phyloP scores from a whole-genome alignment of 192 early-diverging fungal species.

The Mortierella claussenii region DNA sequence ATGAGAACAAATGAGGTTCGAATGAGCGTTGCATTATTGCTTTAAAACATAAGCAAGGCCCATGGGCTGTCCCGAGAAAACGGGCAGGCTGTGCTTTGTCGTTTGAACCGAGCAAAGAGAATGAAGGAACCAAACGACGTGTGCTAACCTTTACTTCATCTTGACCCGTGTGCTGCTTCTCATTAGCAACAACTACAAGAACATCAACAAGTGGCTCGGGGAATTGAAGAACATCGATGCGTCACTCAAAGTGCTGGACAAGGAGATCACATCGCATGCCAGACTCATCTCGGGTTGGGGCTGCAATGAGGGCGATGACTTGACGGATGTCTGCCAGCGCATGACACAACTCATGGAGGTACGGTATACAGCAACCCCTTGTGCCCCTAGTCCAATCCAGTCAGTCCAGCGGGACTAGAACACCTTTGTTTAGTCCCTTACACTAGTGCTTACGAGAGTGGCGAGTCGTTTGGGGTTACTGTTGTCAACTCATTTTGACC shows the following conservation, averaged over 20 bases:
- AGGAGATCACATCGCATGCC: slow-evolving; percentile 38
- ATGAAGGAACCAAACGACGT: too few relatives aligned
- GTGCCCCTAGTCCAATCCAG: too few relatives aligned
- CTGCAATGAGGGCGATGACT: slow-evolving; percentile 46
- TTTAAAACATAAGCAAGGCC: too few relatives aligned
- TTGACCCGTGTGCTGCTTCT: too few relatives aligned
- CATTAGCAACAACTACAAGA: slow-evolving; percentile 50
- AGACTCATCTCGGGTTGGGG: slow-evolving; percentile 51
- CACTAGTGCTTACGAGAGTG: slow-evolving; percentile 1
- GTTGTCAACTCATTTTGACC: neutral
- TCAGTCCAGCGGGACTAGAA: neutral
- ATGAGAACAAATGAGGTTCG: too few relatives aligned
- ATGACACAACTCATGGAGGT: slow-evolving; percentile 55
- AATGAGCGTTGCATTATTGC: too few relatives aligned
- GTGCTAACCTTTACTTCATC: too few relatives aligned
- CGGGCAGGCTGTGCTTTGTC: too few relatives aligned
- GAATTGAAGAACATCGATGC: slow-evolving; percentile 53
- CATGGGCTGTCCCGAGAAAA: too few relatives aligned
- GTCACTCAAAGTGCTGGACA: slow-evolving; percentile 42
- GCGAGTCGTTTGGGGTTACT: neutral
- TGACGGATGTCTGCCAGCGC: slow-evolving; percentile 48
- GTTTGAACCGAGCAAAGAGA: too few relatives aligned
- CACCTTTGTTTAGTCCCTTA: neutral
- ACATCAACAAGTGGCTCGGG: slow-evolving; percentile 53
- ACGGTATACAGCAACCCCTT: slow-evolving; percentile 1